phyloP scores from a whole-genome alignment of 2,329 filamentous ascomycete genomes.

The Plectosphaerella cucumerina region DNA sequence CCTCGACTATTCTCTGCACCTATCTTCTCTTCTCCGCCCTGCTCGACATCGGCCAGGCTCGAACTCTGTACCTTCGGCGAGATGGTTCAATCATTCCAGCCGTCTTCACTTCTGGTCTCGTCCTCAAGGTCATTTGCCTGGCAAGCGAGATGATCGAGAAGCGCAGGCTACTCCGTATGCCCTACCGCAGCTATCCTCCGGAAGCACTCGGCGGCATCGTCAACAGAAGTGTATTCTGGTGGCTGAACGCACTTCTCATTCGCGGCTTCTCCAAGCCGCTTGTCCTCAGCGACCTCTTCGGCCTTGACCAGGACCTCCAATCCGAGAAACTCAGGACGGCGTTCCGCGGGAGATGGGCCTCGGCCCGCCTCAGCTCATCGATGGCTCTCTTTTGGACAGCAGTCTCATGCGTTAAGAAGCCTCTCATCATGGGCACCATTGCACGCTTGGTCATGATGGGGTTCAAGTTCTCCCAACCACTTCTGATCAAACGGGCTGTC shows the following conservation, averaged over 20 bases:
- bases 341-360: constrained; percentile 19
- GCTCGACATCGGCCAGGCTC: constrained; percentile 25
- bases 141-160: constrained; percentile 28
- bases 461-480: constrained; percentile 40
- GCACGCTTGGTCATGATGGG: constrained; percentile 23
- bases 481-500: constrained; percentile 34
- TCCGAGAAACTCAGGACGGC: constrained; percentile 20
- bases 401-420: constrained; percentile 18
- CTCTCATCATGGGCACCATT: constrained; percentile 23
- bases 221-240: constrained; percentile 30
- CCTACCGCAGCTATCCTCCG: background rate
- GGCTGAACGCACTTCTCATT: constrained; percentile 26
- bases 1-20: constrained; percentile 24
- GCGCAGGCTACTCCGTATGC: constrained; percentile 7
- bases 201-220: constrained; percentile 29
- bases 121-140: constrained; percentile 21
- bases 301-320: constrained; percentile 18
- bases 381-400: constrained; percentile 19
- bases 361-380: constrained; percentile 11
- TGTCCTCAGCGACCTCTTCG: constrained; percentile 14
- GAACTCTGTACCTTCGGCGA: constrained; percentile 28
- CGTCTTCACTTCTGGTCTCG: constrained; percentile 20
- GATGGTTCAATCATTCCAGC: constrained; percentile 16
- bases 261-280: constrained; percentile 12
- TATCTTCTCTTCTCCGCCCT: constrained; percentile 27